Base-by-base conservation (phyloP, 306 rosid species). In the Medicago ruthenica region DNA sequence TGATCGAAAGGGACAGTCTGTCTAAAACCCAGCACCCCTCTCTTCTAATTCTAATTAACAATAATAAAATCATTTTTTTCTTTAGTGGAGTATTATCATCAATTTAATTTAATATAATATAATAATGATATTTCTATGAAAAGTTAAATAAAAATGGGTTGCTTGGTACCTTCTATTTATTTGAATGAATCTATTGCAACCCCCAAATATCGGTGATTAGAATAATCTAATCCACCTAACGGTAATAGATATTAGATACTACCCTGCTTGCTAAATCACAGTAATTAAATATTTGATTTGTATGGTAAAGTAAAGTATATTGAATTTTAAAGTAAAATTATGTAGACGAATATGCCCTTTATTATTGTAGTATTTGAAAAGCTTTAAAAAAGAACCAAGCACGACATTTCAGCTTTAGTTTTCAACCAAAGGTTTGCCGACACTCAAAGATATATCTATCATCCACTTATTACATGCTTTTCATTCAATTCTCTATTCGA, bases 1-100 rank as follows among this genome's bases (percentile, higher is more conserved):
- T 7, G 65, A 76, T 75, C 20, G 85, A 89, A 74, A 79, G 3
- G 37, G 91, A 91, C 87, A 81, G 12, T 34, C 79, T 75, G 87
- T 79, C 90, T 67, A 6, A 22, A 63, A 74, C 39, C 53, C 10
- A 60, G 20, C 64, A 39, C 48, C 65, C 70, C 34, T 60, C 75
- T 57, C 37, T 22, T 67, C 27, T 64, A 61, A 22, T 16, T 45
- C 51, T 45, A 45, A 9, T 6, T 15, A 14, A 31, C 10, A 48
- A 66, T 39, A 67, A 70, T 9, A 0, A 69, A 15, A 59, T 20
- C 9, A 7, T 18, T 60, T 44, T 58, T 57, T 14, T n/a, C 20
- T 34, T 18, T n/a, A n/a, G n/a, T n/a, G n/a, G n/a, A 34, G 37
- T 31, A 1, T 12, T 22, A 24, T 31, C 1, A 12, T 40, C 15